Percentiles rank a stretch among this genome's conserved stretches.
Conservation (phyloP, 2,329 filamentous ascomycete genomes). For the Onygenales sp. region DNA sequence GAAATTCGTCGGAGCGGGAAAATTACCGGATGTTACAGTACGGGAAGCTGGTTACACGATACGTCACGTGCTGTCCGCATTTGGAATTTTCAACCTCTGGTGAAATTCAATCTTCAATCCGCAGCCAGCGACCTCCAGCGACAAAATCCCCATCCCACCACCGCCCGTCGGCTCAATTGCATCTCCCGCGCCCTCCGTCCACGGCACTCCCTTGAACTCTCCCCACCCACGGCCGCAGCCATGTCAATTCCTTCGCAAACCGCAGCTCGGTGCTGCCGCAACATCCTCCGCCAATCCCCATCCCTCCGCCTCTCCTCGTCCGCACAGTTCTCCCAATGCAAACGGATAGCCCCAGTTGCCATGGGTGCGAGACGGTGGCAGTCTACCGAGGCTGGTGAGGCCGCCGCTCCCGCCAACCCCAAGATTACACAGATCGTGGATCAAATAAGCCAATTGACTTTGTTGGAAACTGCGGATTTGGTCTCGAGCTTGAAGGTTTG, state of each 20-base stretch:
- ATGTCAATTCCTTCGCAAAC: slow-evolving; percentile 33
- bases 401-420: slow-evolving; percentile 56
- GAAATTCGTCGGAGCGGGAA: neutral
- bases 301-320: slow-evolving; percentile 31
- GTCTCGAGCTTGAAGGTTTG: slow-evolving; percentile 87
- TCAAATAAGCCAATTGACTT: slow-evolving; percentile 95
- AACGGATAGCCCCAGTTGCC: slow-evolving; percentile 18
- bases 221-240: slow-evolving; percentile 10
- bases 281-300: slow-evolving; percentile 30
- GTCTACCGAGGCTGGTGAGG: slow-evolving; percentile 59
- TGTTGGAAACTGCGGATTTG: slow-evolving; percentile 93
- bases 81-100: neutral
- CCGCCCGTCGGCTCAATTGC: neutral
- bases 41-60: neutral
- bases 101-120: neutral
- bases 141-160: neutral
- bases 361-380: slow-evolving; percentile 64
- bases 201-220: neutral
- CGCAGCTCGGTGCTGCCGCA: slow-evolving; percentile 35
- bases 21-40: neutral
- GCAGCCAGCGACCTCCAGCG: neutral
- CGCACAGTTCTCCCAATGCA: slow-evolving; percentile 28
- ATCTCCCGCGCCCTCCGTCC: neutral
- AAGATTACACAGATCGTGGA: slow-evolving; percentile 95
- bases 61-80: neutral